Evolutionary conservation across 2,329 filamentous ascomycete species (phyloP).

Genomic region (Ploettnerulaceae sp.): DNA sequence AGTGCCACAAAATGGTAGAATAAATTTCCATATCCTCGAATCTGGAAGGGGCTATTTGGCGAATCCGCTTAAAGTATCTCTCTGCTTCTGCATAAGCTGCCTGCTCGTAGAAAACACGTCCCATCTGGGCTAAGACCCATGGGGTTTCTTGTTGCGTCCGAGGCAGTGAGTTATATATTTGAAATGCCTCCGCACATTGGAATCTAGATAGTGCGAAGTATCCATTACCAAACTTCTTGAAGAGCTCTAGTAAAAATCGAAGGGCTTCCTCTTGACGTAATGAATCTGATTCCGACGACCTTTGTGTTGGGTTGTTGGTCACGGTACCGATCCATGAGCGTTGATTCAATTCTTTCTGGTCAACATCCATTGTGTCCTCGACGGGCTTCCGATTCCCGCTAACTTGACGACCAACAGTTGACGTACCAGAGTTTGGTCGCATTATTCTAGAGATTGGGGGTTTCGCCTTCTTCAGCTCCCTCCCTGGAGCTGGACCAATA

Average conservation of each 20-base stretch:
- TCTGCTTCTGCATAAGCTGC: conserved; percentile 82
- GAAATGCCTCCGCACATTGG: conserved; percentile 70
- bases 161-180: conserved; percentile 67
- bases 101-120: conserved; percentile 86
- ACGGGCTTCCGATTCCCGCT: conserved; percentile 84
- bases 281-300: conserved; percentile 43
- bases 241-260: conserved; percentile 70
- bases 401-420: conserved; percentile 78
- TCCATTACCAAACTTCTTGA: conserved; percentile 75
- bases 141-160: conserved; percentile 79
- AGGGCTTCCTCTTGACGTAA: conserved; percentile 70
- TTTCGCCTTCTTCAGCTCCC: conserved; percentile 81
- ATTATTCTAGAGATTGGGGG: conserved; percentile 64
- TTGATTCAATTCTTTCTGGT: conserved; percentile 54
- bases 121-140: conserved; percentile 88
- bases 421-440: conserved; percentile 59
- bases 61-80: conserved; percentile 75
- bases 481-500: conserved; percentile 54
- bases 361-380: conserved; percentile 63
- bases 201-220: conserved; percentile 77
- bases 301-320: conserved; percentile 24
- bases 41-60: conserved; percentile 73
- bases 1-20: conserved; percentile 97
- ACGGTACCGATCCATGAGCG: conserved; percentile 27
- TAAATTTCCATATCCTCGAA: conserved; percentile 97